Evolutionary conservation across 768 basidiomycete genomes (phyloP), one percentile per base, ranked within the genome.

Genomic region (Rhizopogon sp.): DNA sequence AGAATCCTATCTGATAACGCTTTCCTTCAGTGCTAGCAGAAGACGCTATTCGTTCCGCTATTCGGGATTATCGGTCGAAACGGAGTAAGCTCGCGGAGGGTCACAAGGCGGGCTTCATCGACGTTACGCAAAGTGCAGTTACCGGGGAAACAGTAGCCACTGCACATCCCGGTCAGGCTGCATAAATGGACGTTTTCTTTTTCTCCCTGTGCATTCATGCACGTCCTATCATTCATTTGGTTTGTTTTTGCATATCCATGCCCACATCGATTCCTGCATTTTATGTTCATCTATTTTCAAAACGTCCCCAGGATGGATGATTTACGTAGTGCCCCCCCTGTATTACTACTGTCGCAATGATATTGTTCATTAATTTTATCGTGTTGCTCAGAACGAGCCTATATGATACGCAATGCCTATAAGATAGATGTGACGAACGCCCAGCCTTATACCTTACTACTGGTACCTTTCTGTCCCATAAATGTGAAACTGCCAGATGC

Each of bases 41-140:
- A 73, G 97, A 99, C 70, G 97, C 97, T 55, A 99, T 99, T 71
- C 92, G 90, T 52, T 96, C 95, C 10, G 97, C 97, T 42, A 99
- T 99, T 71, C 90, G 92, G 62, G 89, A 98, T 69, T 98, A 98
- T 76, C 83, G 85, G 65, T 81, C 83, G 57, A 99, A 99, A 78
- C 86, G 92, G 54, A 73, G 70, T 57, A 77, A 70, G 56, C 59
- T 78, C 62, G 56, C 73, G 20, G 75, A 79, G 57, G 75, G 80
- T 22, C 79, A 80, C 63, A 76, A 83, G 64, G 62, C 78, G n/a
- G 80, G 84, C 37, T 85, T 82, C 64, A 85, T 90, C 56, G 84
- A 90, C 66, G 87, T 86, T 40, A 72, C 85, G 0, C 85, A 87
- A 61, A 80, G 74, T 68, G 62, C 76, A 39, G 70, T 74, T 28